Conservation (phyloP, 139 green algal genomes). For the Asterochloris sp. region DNA sequence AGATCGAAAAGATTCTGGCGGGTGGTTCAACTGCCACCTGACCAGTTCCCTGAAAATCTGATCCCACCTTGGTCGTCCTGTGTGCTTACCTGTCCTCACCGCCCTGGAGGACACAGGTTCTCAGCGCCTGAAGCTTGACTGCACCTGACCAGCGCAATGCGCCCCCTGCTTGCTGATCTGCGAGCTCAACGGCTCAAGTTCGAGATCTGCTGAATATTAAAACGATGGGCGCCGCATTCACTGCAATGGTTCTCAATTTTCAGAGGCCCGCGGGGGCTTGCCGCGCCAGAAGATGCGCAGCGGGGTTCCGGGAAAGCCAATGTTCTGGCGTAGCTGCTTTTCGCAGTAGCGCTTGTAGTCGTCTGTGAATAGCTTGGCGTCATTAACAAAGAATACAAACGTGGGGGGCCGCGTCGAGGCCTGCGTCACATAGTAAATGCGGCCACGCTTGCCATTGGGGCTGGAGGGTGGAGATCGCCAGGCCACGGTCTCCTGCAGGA, state of each 20-base stretch:
- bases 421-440: constrained; percentile 95
- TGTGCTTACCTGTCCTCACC: too few species aligned
- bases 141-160: too few species aligned
- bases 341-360: constrained; percentile 87
- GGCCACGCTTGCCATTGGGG: constrained; percentile 48
- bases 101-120: too few species aligned
- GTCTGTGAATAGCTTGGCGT: constrained; percentile 81
- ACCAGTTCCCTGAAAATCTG: too few species aligned
- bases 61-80: too few species aligned
- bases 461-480: constrained; percentile 72
- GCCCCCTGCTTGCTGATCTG: too few species aligned
- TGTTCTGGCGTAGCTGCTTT: constrained; percentile 77
- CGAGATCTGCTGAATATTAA: too few species aligned
- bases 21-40: too few species aligned
- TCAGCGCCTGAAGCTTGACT: too few species aligned
- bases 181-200: too few species aligned
- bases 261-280: constrained; percentile 3
- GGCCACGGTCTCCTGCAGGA: constrained; percentile 70
- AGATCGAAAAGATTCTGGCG: too few species aligned
- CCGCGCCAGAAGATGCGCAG: constrained; percentile 80
- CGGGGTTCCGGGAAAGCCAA: constrained; percentile 79
- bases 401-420: constrained; percentile 77
- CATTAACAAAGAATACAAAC: constrained; percentile 98
- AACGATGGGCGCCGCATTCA: not conserved
- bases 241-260: not conserved